phyloP scores from a whole-genome alignment of 768 basidiomycete genomes.

The Kwoniella sp. region DNA sequence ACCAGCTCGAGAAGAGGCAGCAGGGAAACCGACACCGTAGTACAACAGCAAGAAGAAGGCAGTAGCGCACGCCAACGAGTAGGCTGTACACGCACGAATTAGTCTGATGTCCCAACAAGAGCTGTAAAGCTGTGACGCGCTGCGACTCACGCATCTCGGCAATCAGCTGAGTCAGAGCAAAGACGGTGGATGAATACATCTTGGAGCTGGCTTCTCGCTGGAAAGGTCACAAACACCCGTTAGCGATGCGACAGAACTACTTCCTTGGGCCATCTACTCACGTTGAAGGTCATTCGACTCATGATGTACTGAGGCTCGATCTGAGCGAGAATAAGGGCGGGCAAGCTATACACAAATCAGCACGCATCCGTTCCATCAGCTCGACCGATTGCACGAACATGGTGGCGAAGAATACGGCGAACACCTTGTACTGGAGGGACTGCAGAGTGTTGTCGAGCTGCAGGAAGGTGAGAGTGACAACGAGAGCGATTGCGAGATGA shows the following conservation, averaged over 20 bases:
- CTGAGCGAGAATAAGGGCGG: conserved; percentile 72
- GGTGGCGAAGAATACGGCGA: conserved; percentile 59
- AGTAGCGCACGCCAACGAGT: conserved; percentile 59
- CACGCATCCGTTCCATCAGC: no score
- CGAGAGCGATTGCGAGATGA: conserved; percentile 55
- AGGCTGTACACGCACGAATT: no score
- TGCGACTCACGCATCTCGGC: conserved; percentile 74
- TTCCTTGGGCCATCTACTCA: conserved; percentile 5
- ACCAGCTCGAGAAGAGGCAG: conserved; percentile 39
- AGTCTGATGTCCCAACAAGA: background rate
- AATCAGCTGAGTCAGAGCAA: conserved; percentile 73
- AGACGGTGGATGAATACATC: conserved; percentile 80
- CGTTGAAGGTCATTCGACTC: conserved; percentile 56
- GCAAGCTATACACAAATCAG: no score
- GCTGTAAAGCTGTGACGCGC: conserved; percentile 55
- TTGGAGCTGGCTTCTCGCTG: conserved; percentile 72
- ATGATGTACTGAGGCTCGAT: conserved; percentile 78
- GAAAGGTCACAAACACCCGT: no score
- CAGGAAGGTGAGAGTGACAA: conserved; percentile 72
- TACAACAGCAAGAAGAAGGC: conserved; percentile 64
- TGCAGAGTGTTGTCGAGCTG: conserved; percentile 54
- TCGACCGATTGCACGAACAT: no score
- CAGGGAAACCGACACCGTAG: conserved; percentile 48
- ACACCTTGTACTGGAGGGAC: conserved; percentile 72
- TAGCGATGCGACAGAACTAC: no score